Base-by-base conservation (phyloP, 768 basidiomycete species). In the Favolaschia claudopus region DNA sequence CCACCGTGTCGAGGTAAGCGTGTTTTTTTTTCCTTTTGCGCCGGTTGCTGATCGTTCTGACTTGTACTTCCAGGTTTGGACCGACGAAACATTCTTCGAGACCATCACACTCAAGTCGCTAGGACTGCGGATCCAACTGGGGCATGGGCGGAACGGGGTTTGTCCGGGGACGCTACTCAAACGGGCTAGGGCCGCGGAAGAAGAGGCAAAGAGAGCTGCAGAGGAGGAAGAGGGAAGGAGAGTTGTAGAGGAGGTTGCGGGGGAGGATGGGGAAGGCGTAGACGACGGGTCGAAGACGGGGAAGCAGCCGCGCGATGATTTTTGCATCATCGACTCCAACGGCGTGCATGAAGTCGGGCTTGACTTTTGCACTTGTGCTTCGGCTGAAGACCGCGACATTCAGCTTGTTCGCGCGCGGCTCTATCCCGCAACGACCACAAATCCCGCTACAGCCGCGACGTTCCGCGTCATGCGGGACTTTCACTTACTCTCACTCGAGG, bases 291-390 rank as follows among this genome's bases (percentile, higher is more conserved):
- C n/a, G n/a, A n/a, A n/a, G n/a, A n/a, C n/a, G n/a, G n/a, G n/a
- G 28, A 14, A 9, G n/a, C 17, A 7, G 20, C 24, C 25, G 17
- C 15, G 28, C n/a, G 36, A 55, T 13, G 45, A 46, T 13, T 55
- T 55, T 13, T 36, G 33, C 19, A 32, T 55, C 22, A 22, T 55
- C 25, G 54, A 28, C 32, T 36, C 37, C 13, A 55, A 64, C n/a
- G 55, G 63, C 6, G 29, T 67, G 9, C 64, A 67, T 32, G 36
- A 49, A 14, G 50, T 65, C 12, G 49, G n/a, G 1, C 40, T 67
- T 5, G 37, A 59, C 20, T 66, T 63, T 39, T 68, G 67, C 38
- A 24, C 4, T 48, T 67, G 66, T 55, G 9, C 5, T 8, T 9
- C 5, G 38, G 34, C 24, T 0, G 25, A 34, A 20, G 13, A n/a